Base-by-base conservation (phyloP, 768 basidiomycete genomes). In the Daedaleopsis nitida region DNA sequence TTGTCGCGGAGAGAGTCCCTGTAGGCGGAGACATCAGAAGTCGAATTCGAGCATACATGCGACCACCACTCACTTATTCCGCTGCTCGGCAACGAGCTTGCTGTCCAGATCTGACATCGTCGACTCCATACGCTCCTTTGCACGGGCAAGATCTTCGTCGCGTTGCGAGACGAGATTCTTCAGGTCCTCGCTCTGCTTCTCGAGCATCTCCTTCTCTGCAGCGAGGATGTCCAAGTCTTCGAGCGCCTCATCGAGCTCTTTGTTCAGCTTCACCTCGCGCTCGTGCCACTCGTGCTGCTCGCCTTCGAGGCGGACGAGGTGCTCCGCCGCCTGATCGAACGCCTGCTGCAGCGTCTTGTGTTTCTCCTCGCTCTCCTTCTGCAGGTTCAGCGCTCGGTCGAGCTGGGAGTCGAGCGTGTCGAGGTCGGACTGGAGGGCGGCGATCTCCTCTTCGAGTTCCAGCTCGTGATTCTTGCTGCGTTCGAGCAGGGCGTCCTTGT, bases 401-500 rank as follows among this genome's bases (percentile, higher is more conserved):
- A 96, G 81, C 68, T 98, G 94, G 4, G 87, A 88, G 67, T 96
- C 93, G 13, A 96, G 79, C 2, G 86, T 81, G 58, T 95, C 92
- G 48, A 96, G 80, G 68, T 98, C 96, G 3, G 80, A 79, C 66
- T 97, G 93, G 21, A 97, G 74, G 1, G 87, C 85, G 1, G 78
- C 76, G 14, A 96, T 82, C 67, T 96, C 94, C 56, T 97, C 94
- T 71, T 94, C 88, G 2, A 98, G 80, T 60, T 93, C 88, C 34
- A 80, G 80, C 72, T 96, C 94, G n/a, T 87, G 85, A 65, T 86
- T 85, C 76, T 94, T 95, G 73, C 88, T 89, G 50, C 94, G 81
- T 59, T 92, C 88, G 1, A 98, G 80, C 13, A 92, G 77, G 3
- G 82, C 75, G 59, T 97, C 92, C 73, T 96, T 95, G 73, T 98